These are phyloP conservation scores for Sporothrix pseudoabietina DNA, from an alignment of 2,329 filamentous ascomycete genomes.

Conservation along the genomic window DNA sequence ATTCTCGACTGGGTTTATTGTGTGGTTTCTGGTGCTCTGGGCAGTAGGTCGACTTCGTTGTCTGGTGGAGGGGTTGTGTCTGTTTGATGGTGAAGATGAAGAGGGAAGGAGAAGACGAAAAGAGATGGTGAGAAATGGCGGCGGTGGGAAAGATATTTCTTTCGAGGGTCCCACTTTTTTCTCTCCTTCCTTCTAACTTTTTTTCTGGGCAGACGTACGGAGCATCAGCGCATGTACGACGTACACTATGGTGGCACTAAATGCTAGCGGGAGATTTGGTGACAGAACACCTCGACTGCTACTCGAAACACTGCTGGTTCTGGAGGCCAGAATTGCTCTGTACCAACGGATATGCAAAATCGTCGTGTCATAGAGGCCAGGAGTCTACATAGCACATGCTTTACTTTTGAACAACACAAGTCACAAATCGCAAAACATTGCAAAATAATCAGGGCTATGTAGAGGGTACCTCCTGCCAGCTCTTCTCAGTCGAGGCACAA, in stretches of 20 bases:
- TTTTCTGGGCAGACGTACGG: neutral
- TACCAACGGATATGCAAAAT: neutral
- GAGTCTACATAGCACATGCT: no score
- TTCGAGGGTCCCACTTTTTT: constrained; percentile 38
- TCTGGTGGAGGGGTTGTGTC: constrained; percentile 50
- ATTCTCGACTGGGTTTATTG: constrained; percentile 69
- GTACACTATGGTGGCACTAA: neutral
- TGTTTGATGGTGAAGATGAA: constrained; percentile 26
- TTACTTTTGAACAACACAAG: no score
- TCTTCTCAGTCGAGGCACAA: neutral
- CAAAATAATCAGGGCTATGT: no score
- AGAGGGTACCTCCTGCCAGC: neutral
- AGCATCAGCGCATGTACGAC: constrained; percentile 9
- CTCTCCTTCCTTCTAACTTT: constrained; percentile 13
- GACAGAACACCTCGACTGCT: neutral
- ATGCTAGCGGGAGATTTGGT: neutral
- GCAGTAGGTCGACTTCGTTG: constrained; percentile 65
- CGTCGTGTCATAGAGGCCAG: neutral
- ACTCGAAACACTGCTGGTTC: constrained; percentile 1
- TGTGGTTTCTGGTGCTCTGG: constrained; percentile 43
- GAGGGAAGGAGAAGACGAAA: constrained; percentile 14
- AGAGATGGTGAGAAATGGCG: constrained; percentile 10
- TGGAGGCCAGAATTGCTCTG: neutral
- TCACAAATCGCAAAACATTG: no score
- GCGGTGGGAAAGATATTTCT: constrained; percentile 36